Evolutionary conservation across 257 asterid species (phyloP).

Genomic region (Nicotiana tabacum): DNA sequence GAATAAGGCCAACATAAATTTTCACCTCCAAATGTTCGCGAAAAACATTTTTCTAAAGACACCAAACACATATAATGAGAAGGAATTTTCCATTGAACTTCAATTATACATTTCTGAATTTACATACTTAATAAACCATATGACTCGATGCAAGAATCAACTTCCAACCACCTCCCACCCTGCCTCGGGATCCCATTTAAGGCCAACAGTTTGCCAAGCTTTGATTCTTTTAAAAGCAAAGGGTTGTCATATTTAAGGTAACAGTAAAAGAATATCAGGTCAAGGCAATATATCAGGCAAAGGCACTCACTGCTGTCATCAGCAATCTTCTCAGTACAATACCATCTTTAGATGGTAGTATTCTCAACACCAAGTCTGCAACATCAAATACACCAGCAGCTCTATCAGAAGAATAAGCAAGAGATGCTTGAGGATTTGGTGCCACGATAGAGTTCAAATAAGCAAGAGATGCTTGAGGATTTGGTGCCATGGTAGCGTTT

Average conservation of each 20-base stretch:
- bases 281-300: neutral
- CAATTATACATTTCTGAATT: neutral
- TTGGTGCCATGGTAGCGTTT: conserved; percentile 37
- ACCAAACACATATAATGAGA: neutral
- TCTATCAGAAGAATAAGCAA: conserved; percentile 35
- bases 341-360: conserved; percentile 81
- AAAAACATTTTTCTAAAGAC: neutral
- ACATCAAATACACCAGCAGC: conserved; percentile 48
- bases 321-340: conserved; percentile 74
- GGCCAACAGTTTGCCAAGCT: neutral
- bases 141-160: neutral
- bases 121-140: neutral
- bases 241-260: neutral
- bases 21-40: neutral
- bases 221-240: neutral
- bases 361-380: conserved; percentile 59
- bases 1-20: neutral
- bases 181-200: neutral
- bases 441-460: conserved; percentile 35
- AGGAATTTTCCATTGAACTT: neutral
- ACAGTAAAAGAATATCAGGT: conserved; percentile 4
- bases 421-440: conserved; percentile 37
- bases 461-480: conserved; percentile 34
- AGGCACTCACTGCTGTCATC: conserved; percentile 73
- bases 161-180: neutral